Percentiles rank a stretch among this genome's conserved stretches.
These are phyloP conservation scores for Chalciporus sp. DNA, from an alignment of 1,284 basidiomycete genomes.

Conservation along the genomic window DNA sequence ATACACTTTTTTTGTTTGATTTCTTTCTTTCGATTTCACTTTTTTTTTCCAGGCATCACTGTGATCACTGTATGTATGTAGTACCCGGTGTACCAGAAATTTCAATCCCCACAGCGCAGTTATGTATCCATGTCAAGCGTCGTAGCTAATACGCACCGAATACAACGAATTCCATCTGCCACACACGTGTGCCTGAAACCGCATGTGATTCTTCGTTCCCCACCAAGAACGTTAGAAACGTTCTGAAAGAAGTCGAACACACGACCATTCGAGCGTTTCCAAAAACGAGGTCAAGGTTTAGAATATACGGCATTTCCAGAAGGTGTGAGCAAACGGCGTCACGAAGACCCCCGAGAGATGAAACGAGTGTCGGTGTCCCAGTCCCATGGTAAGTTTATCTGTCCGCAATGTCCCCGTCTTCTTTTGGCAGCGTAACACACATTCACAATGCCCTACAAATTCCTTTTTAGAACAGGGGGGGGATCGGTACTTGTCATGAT, in stretches of 20 bases:
- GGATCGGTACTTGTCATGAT: no score
- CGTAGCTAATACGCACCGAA: neutral
- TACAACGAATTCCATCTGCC: constrained; percentile 5
- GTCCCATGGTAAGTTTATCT: no score
- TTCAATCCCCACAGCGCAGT: neutral
- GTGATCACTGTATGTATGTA: constrained; percentile 36
- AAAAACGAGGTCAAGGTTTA: neutral
- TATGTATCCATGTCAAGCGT: constrained; percentile 24
- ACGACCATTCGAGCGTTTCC: neutral
- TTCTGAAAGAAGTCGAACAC: no score
- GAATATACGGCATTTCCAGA: neutral
- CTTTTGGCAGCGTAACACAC: no score
- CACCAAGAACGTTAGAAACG: no score
- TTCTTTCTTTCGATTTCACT: constrained; percentile 12
- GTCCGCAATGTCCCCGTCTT: no score
- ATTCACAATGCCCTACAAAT: no score
- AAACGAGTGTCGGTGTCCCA: no score
- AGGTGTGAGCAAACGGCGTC: neutral
- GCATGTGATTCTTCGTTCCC: constrained; percentile 14
- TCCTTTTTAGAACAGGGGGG: no score
- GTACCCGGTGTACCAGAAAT: constrained; percentile 42
- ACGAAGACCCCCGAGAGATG: no score
- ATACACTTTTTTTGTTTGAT: constrained; percentile 10
- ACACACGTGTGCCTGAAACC: no score
- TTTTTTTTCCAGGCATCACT: constrained; percentile 13